phyloP scores from a whole-genome alignment of 352 stramenopile genomes.

The Phytophthora chlamydospora region DNA sequence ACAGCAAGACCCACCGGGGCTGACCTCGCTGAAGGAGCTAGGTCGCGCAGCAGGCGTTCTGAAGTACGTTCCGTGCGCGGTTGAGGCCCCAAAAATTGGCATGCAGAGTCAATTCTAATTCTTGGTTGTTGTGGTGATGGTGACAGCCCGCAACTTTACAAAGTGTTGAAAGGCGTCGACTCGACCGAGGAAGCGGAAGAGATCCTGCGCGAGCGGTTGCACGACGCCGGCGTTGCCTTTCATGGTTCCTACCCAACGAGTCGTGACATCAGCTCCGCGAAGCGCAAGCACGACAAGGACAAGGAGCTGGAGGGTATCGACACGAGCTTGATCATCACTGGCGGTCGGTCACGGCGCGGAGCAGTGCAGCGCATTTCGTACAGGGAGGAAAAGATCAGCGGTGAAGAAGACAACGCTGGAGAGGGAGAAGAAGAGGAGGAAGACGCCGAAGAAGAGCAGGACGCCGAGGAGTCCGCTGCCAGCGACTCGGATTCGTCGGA shows the following conservation, averaged over 20 bases:
- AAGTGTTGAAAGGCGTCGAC: slow-evolving; percentile 47
- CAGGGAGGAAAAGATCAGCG: slow-evolving; percentile 40
- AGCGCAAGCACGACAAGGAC: slow-evolving; percentile 70
- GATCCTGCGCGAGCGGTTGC: slow-evolving; percentile 60
- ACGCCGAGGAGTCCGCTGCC: slow-evolving; percentile 13
- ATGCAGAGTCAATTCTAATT: too few relatives aligned
- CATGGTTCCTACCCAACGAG: slow-evolving; percentile 63
- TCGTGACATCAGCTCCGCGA: slow-evolving; percentile 67
- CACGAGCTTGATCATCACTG: slow-evolving; percentile 74
- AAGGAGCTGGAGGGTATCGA: slow-evolving; percentile 87
- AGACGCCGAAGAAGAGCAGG: slow-evolving; percentile 26
- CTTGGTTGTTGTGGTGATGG: too few relatives aligned
- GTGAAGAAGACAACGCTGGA: slow-evolving; percentile 42
- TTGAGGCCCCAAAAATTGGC: background rate
- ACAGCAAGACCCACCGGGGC: slow-evolving; percentile 47
- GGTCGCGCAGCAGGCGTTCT: slow-evolving; percentile 68
- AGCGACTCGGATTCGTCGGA: slow-evolving; percentile 49
- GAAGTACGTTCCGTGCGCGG: slow-evolving; percentile 46
- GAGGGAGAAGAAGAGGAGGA: slow-evolving; percentile 13
- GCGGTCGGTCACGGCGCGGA: slow-evolving; percentile 39
- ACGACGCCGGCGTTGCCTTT: slow-evolving; percentile 56
- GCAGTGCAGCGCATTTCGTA: slow-evolving; percentile 36
- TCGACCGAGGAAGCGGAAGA: slow-evolving; percentile 60
- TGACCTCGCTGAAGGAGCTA: slow-evolving; percentile 73
- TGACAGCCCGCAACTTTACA: slow-evolving; percentile 70